Base-by-base conservation (phyloP, 2,329 filamentous ascomycete genomes). In the Colletotrichum sublineola region DNA sequence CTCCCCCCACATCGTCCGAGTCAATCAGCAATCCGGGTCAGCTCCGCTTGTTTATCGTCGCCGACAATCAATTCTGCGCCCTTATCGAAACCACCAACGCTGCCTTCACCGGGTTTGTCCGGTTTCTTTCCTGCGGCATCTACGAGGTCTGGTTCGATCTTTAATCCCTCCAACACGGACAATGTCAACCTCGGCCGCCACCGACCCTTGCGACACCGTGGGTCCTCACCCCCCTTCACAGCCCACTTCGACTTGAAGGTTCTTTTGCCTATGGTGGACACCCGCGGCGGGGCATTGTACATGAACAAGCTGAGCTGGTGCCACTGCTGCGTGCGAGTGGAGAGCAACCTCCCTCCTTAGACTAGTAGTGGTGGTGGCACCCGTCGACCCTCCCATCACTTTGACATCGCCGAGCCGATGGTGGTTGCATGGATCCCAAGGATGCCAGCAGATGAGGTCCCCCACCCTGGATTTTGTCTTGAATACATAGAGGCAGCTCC, bases 371-470 rank as follows among this genome's bases (percentile, higher is more conserved):
- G 15, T 33, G 63, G 44, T 68, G 52, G 20, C 63, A 70, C 56
- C 44, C 42, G 29, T 48, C 52, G 57, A 58, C 40, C 63, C 36
- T 68, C n/a, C 50, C 50, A 57, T 50, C 20, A 36, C 52, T 20
- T 44, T 55, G 44, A 33, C 66, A 56, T 72, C 66, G 66, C 69
- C 60, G 60, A 69, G 60, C 69, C 69, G 46, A 72, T 61, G 66
- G 53, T 48, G 53, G 38, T 65, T 69, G 20, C 60, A 65, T 40
- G 69, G 61, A 6, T 38, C n/a, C 56, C 29, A 42, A 38, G 36
- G 5, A 44, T 40, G 36, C 20, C 18, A 18, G 44, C 20, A n/a
- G 18, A 20, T 24, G 55, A 15, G 36, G 36, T 24, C 36, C 44
- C 44, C 42, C 52, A 31, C 58, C 58, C 52, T 52, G 24, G 56